Percentiles rank a stretch among this genome's conserved stretches.
phyloP scores from a whole-genome alignment of 2,329 filamentous ascomycete species.

The Hypoxylon sp. region DNA sequence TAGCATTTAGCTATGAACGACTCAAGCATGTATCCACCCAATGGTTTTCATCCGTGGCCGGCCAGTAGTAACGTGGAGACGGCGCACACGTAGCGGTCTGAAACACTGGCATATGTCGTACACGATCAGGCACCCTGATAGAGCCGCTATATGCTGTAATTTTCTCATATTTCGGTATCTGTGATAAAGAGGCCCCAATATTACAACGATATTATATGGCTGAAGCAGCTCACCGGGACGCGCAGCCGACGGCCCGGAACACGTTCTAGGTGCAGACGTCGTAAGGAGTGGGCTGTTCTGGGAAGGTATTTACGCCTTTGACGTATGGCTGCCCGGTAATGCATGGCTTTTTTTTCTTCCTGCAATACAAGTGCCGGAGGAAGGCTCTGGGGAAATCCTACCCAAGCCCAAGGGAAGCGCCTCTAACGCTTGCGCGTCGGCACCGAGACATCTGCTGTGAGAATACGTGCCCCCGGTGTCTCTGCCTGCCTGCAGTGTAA shows the following conservation, averaged over 20 bases:
- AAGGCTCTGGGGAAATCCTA: constrained; percentile 32
- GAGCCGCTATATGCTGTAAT: constrained; percentile 15
- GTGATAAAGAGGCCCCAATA: neutral
- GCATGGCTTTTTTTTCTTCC: neutral
- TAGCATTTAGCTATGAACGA: constrained; percentile 9
- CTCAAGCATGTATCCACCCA: neutral
- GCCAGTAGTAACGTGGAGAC: constrained; percentile 28
- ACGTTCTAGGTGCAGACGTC: constrained; percentile 3
- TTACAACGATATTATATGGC: neutral
- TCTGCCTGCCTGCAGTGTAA: constrained; percentile 33
- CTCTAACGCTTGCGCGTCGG: constrained; percentile 19
- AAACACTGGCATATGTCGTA: constrained; percentile 42
- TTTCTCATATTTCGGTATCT: constrained; percentile 2
- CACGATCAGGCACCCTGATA: constrained; percentile 25
- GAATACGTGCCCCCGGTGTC: constrained; percentile 27
- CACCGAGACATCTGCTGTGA: constrained; percentile 40
- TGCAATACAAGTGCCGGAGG: constrained; percentile 27
- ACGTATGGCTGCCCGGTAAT: constrained; percentile 6
- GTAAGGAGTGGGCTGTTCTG: constrained; percentile 1
- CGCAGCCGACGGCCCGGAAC: constrained; percentile 15
- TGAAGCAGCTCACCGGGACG: constrained; percentile 20
- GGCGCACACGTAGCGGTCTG: constrained; percentile 31
- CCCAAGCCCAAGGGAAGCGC: constrained; percentile 21
- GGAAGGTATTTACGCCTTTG: constrained; percentile 19
- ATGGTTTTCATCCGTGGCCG: constrained; percentile 11